Base-by-base conservation (phyloP, 2,329 filamentous ascomycete genomes). In the Tolypocladium inflatum region DNA sequence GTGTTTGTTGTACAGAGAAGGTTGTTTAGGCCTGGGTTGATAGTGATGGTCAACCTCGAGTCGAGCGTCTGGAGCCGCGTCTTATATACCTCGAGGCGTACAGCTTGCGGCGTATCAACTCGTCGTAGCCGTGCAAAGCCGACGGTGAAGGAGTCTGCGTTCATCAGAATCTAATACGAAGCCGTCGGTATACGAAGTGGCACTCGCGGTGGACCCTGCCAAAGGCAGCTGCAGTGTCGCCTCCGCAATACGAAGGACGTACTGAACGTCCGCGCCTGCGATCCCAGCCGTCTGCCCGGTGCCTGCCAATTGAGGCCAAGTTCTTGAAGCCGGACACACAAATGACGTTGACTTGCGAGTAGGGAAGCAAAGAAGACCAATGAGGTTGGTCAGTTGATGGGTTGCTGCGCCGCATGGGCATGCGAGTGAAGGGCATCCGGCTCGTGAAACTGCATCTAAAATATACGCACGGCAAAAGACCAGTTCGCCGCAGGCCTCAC, bases 201-300 rank as follows among this genome's bases (percentile, higher is more conserved):
- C 45, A n/a, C 45, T 50, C 23, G 15, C 2, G 17, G 26, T 33
- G 45, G 45, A 19, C 17, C 45, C 26, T 48, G 30, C 53, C 35
- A 53, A 21, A n/a, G 30, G 54, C 59, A 58, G 26, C 52, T 58
- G 59, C 57, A 59, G 57, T 48, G 57, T 57, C 41, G 57, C 57
- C 54, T 51, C 45, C 52, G 57, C 57, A 55, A 57, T 56, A 56
- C 55, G 58, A 58, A 60, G 45, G 53, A 55, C 45, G 17, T 38
- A 33, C 30, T 11, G 38, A 45, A 19, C n/a, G 7, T 53, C 43
- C 13, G 52, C 58, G 38, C 13, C 37, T 50, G 43, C 43, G 15
- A 35, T 17, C 15, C 7, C 2, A 26, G 35, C 3, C 26, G 5
- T 8, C 23, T 19, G 15, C 37, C 37, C 37, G 3, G 7, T 6